phyloP scores from a whole-genome alignment of 257 asterid species.

The Forsythia viridissima region DNA sequence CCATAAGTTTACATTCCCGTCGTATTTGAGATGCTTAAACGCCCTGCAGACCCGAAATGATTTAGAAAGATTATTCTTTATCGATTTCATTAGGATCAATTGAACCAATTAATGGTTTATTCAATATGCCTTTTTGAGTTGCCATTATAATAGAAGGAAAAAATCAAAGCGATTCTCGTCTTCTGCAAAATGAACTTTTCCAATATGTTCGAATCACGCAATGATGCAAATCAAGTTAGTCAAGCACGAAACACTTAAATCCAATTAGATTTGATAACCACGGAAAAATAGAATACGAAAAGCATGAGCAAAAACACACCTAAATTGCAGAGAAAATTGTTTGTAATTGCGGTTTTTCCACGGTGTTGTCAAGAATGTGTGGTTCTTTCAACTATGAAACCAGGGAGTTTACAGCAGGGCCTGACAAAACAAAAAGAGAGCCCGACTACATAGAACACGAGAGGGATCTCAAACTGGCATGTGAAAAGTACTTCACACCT shows the following conservation, averaged over 20 bases:
- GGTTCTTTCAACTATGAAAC: neutral
- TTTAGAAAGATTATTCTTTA: too few species aligned
- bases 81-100: too few species aligned
- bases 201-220: neutral
- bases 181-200: neutral
- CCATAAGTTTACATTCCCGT: too few species aligned
- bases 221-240: neutral
- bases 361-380: neutral
- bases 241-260: neutral
- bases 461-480: neutral
- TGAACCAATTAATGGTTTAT: too few species aligned
- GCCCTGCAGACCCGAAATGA: too few species aligned
- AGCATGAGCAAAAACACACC: neutral
- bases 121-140: too few species aligned
- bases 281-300: neutral
- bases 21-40: too few species aligned
- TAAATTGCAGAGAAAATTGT: neutral
- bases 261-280: neutral
- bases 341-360: neutral
- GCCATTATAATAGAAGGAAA: too few species aligned
- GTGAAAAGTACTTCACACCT: constrained; percentile 29
- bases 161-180: too few species aligned
- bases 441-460: neutral
- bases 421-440: neutral
- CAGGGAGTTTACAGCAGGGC: too few species aligned